These are phyloP conservation scores for Penicillium frequentans DNA, from an alignment of 2,329 filamentous ascomycete species.

Conservation along the genomic window DNA sequence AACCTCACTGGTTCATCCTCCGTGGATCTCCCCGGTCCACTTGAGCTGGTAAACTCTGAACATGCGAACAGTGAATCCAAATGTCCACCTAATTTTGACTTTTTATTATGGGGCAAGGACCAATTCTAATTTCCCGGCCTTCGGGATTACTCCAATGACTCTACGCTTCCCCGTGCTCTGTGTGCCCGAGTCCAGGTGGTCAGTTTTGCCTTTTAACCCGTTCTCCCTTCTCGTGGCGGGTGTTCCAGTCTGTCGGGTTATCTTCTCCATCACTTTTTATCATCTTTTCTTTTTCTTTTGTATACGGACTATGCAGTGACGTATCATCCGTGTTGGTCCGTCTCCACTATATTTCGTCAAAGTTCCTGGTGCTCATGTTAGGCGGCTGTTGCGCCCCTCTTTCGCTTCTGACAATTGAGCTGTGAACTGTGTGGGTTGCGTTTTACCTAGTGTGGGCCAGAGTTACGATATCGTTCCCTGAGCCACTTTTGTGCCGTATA, in stretches of 20 bases:
- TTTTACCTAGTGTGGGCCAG: neutral
- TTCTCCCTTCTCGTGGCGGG: neutral
- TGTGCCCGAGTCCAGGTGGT: neutral
- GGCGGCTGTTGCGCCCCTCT: neutral
- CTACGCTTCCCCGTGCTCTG: neutral
- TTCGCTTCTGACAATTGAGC: neutral
- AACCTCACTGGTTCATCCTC: neutral
- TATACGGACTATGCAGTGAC: constrained; percentile 3
- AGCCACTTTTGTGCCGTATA: neutral
- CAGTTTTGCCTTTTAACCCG: neutral
- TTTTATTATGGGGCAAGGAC: neutral
- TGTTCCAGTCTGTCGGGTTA: constrained; percentile 2
- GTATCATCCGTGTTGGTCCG: constrained; percentile 4
- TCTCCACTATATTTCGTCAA: constrained; percentile 6
- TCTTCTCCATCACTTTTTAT: constrained; percentile 3
- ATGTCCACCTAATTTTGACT: neutral
- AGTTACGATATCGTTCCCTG: neutral
- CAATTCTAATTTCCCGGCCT: neutral
- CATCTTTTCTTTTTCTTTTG: neutral
- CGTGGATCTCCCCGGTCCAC: neutral
- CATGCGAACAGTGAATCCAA: neutral
- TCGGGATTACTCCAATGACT: neutral
- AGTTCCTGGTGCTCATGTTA: constrained; percentile 1
- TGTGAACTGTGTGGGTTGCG: neutral
- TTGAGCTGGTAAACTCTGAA: constrained; percentile 2